Base-by-base conservation (phyloP, 805 yeast genomes). In the Diddensiella santjacobensis region DNA sequence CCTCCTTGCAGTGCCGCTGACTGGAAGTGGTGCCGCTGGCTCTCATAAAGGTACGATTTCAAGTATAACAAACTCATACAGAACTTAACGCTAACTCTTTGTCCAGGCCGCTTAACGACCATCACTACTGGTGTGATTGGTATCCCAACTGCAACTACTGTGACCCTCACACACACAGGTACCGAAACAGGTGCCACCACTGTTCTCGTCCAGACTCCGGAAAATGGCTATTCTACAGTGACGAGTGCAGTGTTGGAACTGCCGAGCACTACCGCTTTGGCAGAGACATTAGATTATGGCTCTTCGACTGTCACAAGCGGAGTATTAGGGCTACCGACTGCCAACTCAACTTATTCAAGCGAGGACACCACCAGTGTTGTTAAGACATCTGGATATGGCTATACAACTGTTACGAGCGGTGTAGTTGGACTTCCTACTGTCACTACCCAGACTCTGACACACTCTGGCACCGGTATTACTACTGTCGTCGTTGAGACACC, bases 401-500 rank as follows among this genome's bases (percentile, higher is more conserved):
- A 11, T 35, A 15, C 18, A 8, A 35, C 39, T 10, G 18, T 35
- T 15, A 35, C 39, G 17, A 11, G 15, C 8, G 39, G 39, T 35
- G 39, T 15, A 6, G 15, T 17, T 11, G 39, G 39, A 11, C 8
- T 35, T 15, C 8, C 39, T 35, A 35, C 39, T 10, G 17, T 15
- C 8, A 15, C 18, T 8, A 35, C 39, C 8, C 8, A 10, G 15
- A 11, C 18, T 10, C 17, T 8, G 8, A 35, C 39, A 10, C 11
- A 35, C 15, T 8, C 17, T 35, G 39, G 39, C 18, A 35, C 39
- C 39, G 31, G 31, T 13, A 13, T 26, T 13, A 15, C 11, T 10
- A 35, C 39, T 11, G 39, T 35, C 10, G 39, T 35, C 8, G 39
- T 35, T 11, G 39, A 35, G 39, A 35, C 39, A 11, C 39, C 39